A percentile compares a stretch with the other conserved stretches of the same genome.
These are phyloP conservation scores for Cinnamomum chago DNA, from an alignment of 164 flowering plant species.

Conservation along the genomic window DNA sequence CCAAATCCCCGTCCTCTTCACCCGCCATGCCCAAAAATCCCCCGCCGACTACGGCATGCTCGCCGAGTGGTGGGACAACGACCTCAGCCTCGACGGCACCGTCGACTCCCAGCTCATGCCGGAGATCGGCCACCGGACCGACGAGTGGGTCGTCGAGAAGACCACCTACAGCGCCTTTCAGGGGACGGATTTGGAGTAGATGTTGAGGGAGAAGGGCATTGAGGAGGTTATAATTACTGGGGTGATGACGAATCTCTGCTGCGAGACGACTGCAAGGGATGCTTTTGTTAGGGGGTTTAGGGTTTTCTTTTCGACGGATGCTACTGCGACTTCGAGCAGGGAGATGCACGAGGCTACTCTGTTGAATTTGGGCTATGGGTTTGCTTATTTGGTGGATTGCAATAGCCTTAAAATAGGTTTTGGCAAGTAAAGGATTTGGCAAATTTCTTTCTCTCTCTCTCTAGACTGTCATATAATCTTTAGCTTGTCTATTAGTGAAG, in stretches of 20 bases:
- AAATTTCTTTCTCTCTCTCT: too few relatives aligned
- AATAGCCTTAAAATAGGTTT: slow-evolving; percentile 28
- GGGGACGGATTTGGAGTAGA: slow-evolving; percentile 49
- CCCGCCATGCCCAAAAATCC: slow-evolving; percentile 69
- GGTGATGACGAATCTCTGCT: slow-evolving; percentile 80
- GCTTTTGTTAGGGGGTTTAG: slow-evolving; percentile 73
- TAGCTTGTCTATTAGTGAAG: too few relatives aligned
- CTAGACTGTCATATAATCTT: too few relatives aligned
- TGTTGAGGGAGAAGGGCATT: slow-evolving; percentile 43
- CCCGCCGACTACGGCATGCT: slow-evolving; percentile 54
- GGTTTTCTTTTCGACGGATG: slow-evolving; percentile 84
- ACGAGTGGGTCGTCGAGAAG: slow-evolving; percentile 57
- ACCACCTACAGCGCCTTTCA: slow-evolving; percentile 65
- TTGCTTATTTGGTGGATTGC: slow-evolving; percentile 78
- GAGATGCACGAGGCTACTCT: slow-evolving; percentile 70
- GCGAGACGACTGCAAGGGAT: slow-evolving; percentile 80
- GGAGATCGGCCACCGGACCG: slow-evolving; percentile 25
- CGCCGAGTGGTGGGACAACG: slow-evolving; percentile 64
- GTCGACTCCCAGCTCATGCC: slow-evolving; percentile 46
- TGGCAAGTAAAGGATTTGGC: neutral
- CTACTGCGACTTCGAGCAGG: slow-evolving; percentile 45
- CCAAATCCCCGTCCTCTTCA: slow-evolving; percentile 65
- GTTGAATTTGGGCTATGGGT: slow-evolving; percentile 74
- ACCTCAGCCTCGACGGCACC: slow-evolving; percentile 63
- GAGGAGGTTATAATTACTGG: slow-evolving; percentile 67